Evolutionary conservation across 345 rosid genomes (phyloP).

Genomic region (Eucalyptus paniculata): DNA sequence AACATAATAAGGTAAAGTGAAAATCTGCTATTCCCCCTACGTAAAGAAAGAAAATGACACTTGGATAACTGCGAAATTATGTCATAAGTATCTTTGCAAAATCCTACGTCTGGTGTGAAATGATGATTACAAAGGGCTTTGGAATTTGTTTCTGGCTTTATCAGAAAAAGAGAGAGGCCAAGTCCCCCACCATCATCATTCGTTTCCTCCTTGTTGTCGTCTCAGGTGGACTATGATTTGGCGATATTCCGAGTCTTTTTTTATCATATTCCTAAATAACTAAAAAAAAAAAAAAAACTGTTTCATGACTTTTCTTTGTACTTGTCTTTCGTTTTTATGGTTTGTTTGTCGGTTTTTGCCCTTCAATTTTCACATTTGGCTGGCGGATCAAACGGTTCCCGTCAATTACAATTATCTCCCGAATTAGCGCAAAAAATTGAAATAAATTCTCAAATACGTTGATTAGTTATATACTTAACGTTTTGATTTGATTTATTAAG

Average conservation of each 20-base stretch:
- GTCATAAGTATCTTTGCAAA: background rate
- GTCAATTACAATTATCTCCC: background rate
- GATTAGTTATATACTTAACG: background rate
- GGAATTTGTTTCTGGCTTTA: background rate
- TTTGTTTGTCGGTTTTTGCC: background rate
- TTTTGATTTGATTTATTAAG: background rate
- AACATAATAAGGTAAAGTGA: background rate
- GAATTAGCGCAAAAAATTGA: background rate
- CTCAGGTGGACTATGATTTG: background rate
- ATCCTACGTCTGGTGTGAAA: slow-evolving; percentile 7
- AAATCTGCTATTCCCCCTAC: background rate
- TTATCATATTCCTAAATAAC: background rate
- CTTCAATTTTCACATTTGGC: background rate
- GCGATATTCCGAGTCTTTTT: background rate
- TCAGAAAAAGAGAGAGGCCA: background rate
- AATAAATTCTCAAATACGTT: background rate
- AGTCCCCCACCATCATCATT: background rate
- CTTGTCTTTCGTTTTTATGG: background rate
- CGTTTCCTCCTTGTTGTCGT: background rate
- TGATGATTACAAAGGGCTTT: background rate
- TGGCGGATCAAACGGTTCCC: slow-evolving; percentile 9
- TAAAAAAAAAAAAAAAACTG: background rate
- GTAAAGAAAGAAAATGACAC: background rate
- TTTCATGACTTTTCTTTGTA: background rate
- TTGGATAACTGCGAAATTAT: background rate